Base-by-base conservation (phyloP, 169 alveolate species). In the Cryptosporidium ryanae region DNA sequence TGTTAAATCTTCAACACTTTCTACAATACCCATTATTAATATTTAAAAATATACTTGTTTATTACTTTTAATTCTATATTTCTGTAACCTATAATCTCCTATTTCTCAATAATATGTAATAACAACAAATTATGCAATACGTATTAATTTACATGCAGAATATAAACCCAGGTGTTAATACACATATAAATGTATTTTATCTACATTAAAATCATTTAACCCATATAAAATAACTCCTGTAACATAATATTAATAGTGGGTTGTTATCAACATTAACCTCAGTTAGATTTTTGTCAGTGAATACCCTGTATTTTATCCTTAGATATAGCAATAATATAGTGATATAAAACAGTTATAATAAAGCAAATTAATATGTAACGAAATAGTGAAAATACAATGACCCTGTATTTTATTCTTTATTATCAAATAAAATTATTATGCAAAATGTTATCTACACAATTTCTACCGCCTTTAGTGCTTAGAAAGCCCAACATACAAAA, bases 1-100 rank as follows among this genome's bases (percentile, higher is more conserved):
- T 15, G 84, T 70, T 29, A 70, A 25, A 55, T 70, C 84, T 55
- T 70, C 84, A 23, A 54, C 67, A 52, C 84, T 70, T 54, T 70
- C 84, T 4, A 55, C 84, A 17, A 70, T 55, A 32, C 84, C 84
- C 84, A 70, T 70, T 15, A 52, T 55, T 55, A 46, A 18, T 32
- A 12, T 3, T n/a, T 25, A 3, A 2, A 13, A 1, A 31, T 13
- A 64, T 10, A 8, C 29, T 52, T 52, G 4, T 52, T 18, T 52
- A 12, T 12, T 52, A n/a, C 23, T 18, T 18, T 52, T 12, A 52
- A n/a, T n/a, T 52, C 64, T 52, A 18, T 23, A n/a, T 52, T 52
- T 6, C 12, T 12, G 32, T 52, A 18, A 6, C 12, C 12, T n/a
- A n/a, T 8, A 5, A 8, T 7, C 23, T 6, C 64, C 12, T 6